Percentiles rank a stretch among this genome's conserved stretches.
Evolutionary conservation across 306 rosid genomes (phyloP).

Genomic region (Clitoria ternatea): DNA sequence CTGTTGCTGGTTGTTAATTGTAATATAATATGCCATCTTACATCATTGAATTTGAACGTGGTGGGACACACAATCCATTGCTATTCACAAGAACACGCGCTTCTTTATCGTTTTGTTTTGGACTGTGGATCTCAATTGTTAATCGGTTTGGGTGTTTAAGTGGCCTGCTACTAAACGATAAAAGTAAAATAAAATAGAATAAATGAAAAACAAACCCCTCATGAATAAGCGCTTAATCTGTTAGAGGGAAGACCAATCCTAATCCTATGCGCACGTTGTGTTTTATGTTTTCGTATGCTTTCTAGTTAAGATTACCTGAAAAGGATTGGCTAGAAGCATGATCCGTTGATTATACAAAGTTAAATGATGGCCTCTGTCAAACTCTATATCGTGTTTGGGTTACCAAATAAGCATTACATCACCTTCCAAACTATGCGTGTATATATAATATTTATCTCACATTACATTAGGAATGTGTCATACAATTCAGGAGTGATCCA

Average conservation of each 20-base stretch:
- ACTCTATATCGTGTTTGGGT: too few relatives aligned
- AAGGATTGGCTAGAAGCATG: too few relatives aligned
- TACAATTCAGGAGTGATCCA: not conserved
- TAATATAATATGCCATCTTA: not conserved
- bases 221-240: not conserved
- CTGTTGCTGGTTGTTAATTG: not conserved
- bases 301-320: too few relatives aligned
- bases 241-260: not conserved
- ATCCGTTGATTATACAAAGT: too few relatives aligned
- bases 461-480: not conserved
- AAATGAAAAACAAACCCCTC: not conserved
- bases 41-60: not conserved
- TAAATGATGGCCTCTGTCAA: too few relatives aligned
- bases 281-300: too few relatives aligned
- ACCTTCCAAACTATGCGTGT: not conserved
- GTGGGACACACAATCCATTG: not conserved
- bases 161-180: too few relatives aligned
- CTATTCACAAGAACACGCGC: not conserved
- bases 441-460: not conserved
- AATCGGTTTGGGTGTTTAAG: not conserved
- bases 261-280: not conserved
- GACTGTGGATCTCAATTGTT: conserved; percentile 9
- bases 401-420: too few relatives aligned
- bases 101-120: not conserved
- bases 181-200: not conserved